phyloP scores from a whole-genome alignment of 257 asterid genomes.

The Handroanthus guayacan region DNA sequence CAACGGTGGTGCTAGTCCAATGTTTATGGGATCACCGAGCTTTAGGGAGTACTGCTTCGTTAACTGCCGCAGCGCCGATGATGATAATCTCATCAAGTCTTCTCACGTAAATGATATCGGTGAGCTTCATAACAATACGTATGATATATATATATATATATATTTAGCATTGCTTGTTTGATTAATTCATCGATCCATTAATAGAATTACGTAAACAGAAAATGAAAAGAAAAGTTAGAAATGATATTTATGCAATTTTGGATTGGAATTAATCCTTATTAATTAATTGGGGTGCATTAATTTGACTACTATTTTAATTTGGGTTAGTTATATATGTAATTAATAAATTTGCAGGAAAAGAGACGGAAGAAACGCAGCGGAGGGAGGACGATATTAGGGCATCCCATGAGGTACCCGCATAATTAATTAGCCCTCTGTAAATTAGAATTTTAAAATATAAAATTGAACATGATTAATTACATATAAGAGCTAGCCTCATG shows the following conservation, averaged over 20 bases:
- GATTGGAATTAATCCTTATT: too few species aligned
- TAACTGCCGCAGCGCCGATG: background rate
- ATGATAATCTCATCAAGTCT: background rate
- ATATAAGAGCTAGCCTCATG: background rate
- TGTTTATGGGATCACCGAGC: conserved; percentile 10
- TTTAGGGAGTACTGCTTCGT: background rate
- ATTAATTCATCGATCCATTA: too few species aligned
- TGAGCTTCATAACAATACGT: background rate
- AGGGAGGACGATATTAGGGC: background rate
- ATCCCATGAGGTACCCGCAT: background rate
- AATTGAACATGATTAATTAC: background rate
- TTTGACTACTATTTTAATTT: background rate
- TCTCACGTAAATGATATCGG: background rate
- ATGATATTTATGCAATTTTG: too few species aligned
- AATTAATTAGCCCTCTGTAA: too few species aligned
- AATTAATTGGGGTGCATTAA: background rate
- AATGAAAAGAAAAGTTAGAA: too few species aligned
- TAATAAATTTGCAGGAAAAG: background rate
- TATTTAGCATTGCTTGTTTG: too few species aligned
- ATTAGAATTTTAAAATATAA: background rate
- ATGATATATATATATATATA: too few species aligned
- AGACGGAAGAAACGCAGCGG: background rate
- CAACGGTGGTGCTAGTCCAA: background rate
- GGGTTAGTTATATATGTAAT: background rate
- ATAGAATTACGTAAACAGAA: too few species aligned